Evolutionary conservation across 208 protist genomes (phyloP).

Genomic region (Leptomonas pyrrhocoris): DNA sequence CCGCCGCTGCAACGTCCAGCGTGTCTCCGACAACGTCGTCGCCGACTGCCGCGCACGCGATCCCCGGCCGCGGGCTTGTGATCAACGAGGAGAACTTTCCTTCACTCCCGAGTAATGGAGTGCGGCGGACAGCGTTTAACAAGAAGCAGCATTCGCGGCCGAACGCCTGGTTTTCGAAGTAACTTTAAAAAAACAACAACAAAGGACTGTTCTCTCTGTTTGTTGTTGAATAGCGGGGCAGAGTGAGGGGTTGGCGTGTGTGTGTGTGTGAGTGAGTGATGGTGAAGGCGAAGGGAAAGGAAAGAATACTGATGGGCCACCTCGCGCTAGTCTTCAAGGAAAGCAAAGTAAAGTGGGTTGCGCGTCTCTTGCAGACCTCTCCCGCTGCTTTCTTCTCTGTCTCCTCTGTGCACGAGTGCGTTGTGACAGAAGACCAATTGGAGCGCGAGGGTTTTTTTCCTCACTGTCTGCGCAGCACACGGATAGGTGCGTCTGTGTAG

Average conservation of each 20-base stretch:
- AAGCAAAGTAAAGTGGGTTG: too few species aligned
- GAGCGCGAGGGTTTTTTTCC: too few species aligned
- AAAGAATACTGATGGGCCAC: neutral
- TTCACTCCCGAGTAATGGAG: conserved; percentile 38
- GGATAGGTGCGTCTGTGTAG: too few species aligned
- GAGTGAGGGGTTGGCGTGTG: neutral
- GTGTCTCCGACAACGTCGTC: conserved; percentile 6
- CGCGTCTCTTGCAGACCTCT: neutral
- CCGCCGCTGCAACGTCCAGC: conserved; percentile 4
- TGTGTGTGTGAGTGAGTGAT: neutral
- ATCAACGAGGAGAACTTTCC: conserved; percentile 62
- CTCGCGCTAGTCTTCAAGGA: too few species aligned
- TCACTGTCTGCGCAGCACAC: too few species aligned
- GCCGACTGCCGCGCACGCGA: neutral
- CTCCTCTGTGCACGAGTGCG: neutral
- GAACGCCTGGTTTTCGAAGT: conserved; percentile 58
- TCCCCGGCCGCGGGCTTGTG: conserved; percentile 23
- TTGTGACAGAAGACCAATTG: neutral
- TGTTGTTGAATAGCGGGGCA: neutral
- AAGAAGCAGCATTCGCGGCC: conserved; percentile 29
- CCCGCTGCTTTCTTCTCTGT: neutral
- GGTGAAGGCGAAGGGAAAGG: neutral
- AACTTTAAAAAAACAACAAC: neutral
- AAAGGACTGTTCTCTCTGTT: neutral
- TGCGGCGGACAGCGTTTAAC: conserved; percentile 24